A percentile compares a stretch with the other conserved stretches of the same genome.
phyloP scores from a whole-genome alignment of 768 basidiomycete species.

The Termitomyces sp. region DNA sequence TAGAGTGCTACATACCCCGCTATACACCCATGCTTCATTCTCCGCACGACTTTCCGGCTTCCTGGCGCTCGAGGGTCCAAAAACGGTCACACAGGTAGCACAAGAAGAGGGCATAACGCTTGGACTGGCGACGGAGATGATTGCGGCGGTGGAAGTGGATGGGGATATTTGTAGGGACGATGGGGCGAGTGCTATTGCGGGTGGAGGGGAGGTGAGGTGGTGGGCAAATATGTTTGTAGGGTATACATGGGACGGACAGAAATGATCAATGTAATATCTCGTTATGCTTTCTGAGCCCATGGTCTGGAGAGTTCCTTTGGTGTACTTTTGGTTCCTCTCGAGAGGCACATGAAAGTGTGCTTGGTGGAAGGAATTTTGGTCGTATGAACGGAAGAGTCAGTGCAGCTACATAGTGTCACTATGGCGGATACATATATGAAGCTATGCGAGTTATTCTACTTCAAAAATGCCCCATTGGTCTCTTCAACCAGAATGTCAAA shows the following conservation, averaged over 20 bases:
- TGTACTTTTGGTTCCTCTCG: not conserved
- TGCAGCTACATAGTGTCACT: not conserved
- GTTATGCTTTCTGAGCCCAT: not conserved
- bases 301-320: not conserved
- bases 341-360: not conserved
- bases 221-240: constrained; percentile 63
- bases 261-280: constrained; percentile 7
- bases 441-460: constrained; percentile 3
- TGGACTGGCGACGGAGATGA: constrained; percentile 75
- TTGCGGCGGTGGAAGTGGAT: constrained; percentile 68
- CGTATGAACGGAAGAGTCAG: not conserved
- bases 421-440: not conserved
- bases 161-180: constrained; percentile 81
- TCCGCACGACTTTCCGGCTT: constrained; percentile 58
- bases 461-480: constrained; percentile 27
- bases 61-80: constrained; percentile 48
- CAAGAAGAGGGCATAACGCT: constrained; percentile 69
- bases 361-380: not conserved
- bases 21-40: constrained; percentile 69
- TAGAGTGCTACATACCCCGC: constrained; percentile 80
- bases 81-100: constrained; percentile 71
- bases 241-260: constrained; percentile 78
- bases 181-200: constrained; percentile 33
- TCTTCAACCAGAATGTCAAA: constrained; percentile 26
- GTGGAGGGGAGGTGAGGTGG: constrained; percentile 68